Evolutionary conservation across 1,139 yeast genomes (phyloP), one percentile per base, ranked within the genome.

Genomic region (Scheffersomyces stambukii): DNA sequence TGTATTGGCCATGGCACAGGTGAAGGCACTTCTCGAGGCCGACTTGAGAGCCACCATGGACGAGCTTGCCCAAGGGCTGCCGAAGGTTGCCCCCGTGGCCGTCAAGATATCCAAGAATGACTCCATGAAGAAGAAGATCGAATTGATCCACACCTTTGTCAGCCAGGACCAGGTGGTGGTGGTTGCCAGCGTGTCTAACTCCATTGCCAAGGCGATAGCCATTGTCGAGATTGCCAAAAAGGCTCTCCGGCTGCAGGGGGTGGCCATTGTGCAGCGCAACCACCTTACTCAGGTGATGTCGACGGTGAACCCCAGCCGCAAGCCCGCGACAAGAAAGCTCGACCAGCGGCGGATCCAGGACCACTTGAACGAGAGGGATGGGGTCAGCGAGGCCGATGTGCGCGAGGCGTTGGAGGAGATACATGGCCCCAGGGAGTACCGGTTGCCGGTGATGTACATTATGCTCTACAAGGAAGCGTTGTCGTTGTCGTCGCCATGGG

Each of bases 171-270:
- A 32, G 14, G 23, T 35, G 2, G 34, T 46, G 8, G 19, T 54
- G 15, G 20, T 56, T 14, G 36, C 39, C 2, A 43, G 48, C 21
- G 41, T 35, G 16, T 41, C 60, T 2, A 40, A 32, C 8, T 42
- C 48, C 2, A 43, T 56, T 4, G 39, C 49, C n/a, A 57, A 57
- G 33, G 31, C 50, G 18, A 41, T 57, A 8, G 43, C 58, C 4
- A 42, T 57, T 5, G 40, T 48, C 9, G 62, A 57, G 30, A 56
- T 57, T n/a, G 47, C 41, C 9, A 57, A 56, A 25, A 40, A 33
- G 30, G 26, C 35, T 27, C 16, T 29, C 8, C 19, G 25, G 10
- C 21, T 19, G 7, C 19, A 27, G 10, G 17, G 29, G 8, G 24
- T 28, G 11, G 21, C 12, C 13, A n/a, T n/a, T n/a, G 10, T 27